Evolutionary conservation across 495 filamentous ascomycete species (phyloP), one percentile per base, ranked within the genome.

Genomic region (Collariella sp.): DNA sequence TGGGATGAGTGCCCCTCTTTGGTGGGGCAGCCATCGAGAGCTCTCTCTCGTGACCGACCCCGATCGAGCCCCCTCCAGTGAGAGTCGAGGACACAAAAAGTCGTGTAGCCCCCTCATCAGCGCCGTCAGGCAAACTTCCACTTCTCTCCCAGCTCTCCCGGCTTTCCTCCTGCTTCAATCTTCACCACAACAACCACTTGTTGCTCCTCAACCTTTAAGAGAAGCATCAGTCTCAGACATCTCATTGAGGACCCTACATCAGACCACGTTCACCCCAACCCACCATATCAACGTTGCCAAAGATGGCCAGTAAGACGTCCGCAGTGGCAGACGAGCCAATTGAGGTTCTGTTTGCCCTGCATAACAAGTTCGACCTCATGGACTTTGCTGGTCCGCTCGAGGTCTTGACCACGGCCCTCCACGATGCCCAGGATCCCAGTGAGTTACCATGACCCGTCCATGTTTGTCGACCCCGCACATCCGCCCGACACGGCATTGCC

Each of bases 311-410:
- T 62, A 78, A 76, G 64, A 69, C 60, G 29, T 70, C 70, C 58
- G 72, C 71, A 53, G 71, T 72, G 65, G 57, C 70, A 35, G 74
- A 75, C 49, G 74, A 77, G 65, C 74, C 76, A 52, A 67, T 77
- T 63, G 68, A 76, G 50, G 73, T 76, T 43, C 70, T 78, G 45
- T 72, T 76, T 61, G 74, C 70, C 46, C 70, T 78, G 61, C 74
- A 78, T 19, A 61, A 63, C 62, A 72, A 72, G 58, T 78, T 78
- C 61, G 66, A 76, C 62, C 64, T 78, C 48, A 66, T 87, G 63
- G 85, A 88, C 72, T 82, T 86, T 59, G 72, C 77, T 29, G 85
- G 83, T 18, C 83, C 85, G 19, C 72, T 87, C 40, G 83, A 87
- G 66, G 75, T 83, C 55, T 71, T 88, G 46, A 72, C 64, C 54